Base-by-base conservation (phyloP, 2,329 filamentous ascomycete species). In the Clathrospora elynae region DNA sequence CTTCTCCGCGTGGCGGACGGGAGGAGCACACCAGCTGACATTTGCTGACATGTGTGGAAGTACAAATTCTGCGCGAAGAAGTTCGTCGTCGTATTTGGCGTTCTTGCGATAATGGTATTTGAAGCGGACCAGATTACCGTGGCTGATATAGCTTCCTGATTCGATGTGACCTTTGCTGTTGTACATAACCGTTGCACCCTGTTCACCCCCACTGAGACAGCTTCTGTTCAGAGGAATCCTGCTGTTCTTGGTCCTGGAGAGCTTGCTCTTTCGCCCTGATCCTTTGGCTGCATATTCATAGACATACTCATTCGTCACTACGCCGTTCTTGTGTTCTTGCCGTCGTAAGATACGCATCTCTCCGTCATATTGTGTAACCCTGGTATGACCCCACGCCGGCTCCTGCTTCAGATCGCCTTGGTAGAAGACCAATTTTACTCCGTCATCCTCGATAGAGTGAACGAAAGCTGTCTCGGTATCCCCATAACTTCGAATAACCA, bases 41-140 rank as follows among this genome's bases (percentile, higher is more conserved):
- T 75, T 79, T 51, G 74, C 76, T 26, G 72, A 78, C 49, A 80
- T 75, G 54, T 81, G 77, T 3, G 76, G 72, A 37, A 81, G 68
- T 0, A 75, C 71, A 48, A 78, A 81, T 46, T 81, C 79, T 0
- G 77, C 79, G 33, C 78, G 72, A 2, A 82, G 70, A n/a, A 82
- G 68, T 44, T 80, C 78, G 55, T 80, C 78, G 16, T 76, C 76
- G 42, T 77, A 79, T 23, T 72, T 74, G 9, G 77, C 74, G 42
- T 76, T 76, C 54, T 79, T 78, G 29, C 78, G 74, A 57, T 82
- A 81, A 50, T 76, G 73, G 41, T 78, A 79, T 46, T 76, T 76
- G 71, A 81, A 81, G 11, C 75, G 72, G 11, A 80, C 71, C 8
- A 79, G 56, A 42, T 79, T 80, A 2, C 71, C 73, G 45, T 79